These are phyloP conservation scores for Cystofilobasidium bisporidii DNA, from an alignment of 768 basidiomycete species.

Conservation along the genomic window DNA sequence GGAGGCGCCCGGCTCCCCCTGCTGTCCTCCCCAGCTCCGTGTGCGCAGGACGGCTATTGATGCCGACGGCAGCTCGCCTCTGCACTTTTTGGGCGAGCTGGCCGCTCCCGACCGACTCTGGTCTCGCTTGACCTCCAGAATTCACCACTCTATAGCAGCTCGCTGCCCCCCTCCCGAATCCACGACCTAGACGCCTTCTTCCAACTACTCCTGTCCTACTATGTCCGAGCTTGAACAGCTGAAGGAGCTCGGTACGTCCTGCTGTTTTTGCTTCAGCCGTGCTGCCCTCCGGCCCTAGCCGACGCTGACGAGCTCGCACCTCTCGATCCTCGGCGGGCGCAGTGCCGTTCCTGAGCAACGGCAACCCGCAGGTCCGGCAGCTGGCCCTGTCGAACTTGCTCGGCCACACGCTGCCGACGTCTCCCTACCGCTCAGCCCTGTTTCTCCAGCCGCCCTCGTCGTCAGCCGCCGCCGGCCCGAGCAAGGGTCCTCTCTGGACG, in stretches of 20 bases:
- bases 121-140: neutral
- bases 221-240: conserved; percentile 20
- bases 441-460: conserved; percentile 48
- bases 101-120: too few species aligned
- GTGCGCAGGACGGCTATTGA: neutral
- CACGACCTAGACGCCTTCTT: too few species aligned
- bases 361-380: conserved; percentile 76
- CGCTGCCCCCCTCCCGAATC: too few species aligned
- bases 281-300: neutral
- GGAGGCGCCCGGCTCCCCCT: too few species aligned
- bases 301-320: neutral
- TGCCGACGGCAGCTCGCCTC: neutral
- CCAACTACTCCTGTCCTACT: too few species aligned
- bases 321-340: neutral
- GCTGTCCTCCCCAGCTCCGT: too few species aligned
- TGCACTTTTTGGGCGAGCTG: neutral
- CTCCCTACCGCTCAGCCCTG: conserved; percentile 58
- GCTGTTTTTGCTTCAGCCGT: too few species aligned
- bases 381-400: conserved; percentile 76
- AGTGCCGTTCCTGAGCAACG: conserved; percentile 26
- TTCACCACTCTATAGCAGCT: too few species aligned
- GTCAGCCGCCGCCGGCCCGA: conserved; percentile 38
- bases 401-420: conserved; percentile 62
- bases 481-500: conserved; percentile 44
- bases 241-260: conserved; percentile 17